Evolutionary conservation across 2,329 filamentous ascomycete genomes (phyloP).

Genomic region (Byssothecium circinans): DNA sequence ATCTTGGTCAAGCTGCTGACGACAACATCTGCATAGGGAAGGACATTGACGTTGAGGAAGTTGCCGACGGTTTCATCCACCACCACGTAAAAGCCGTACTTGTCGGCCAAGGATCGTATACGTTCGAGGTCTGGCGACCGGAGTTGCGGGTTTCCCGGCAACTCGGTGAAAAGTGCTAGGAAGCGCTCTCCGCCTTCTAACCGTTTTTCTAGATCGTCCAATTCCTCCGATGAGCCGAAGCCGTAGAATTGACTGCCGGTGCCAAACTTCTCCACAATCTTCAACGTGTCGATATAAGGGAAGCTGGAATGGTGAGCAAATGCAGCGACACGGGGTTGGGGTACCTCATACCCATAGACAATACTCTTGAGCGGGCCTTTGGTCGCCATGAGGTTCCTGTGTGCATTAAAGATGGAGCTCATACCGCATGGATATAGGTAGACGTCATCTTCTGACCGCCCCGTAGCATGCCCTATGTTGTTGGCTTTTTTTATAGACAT

Average conservation of each 20-base stretch:
- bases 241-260: slow-evolving; percentile 89
- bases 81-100: slow-evolving; percentile 85
- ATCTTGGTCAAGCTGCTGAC: slow-evolving; percentile 96
- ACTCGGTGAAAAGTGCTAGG: slow-evolving; percentile 88
- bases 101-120: slow-evolving; percentile 77
- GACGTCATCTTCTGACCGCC: slow-evolving; percentile 81
- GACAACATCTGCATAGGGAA: slow-evolving; percentile 85
- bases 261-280: slow-evolving; percentile 92
- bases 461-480: slow-evolving; percentile 52
- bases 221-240: slow-evolving; percentile 71
- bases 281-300: slow-evolving; percentile 94
- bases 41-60: slow-evolving; percentile 91
- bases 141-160: slow-evolving; percentile 88
- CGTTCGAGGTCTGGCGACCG: slow-evolving; percentile 79
- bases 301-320: slow-evolving; percentile 54
- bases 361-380: slow-evolving; percentile 73
- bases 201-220: slow-evolving; percentile 78
- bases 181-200: slow-evolving; percentile 73
- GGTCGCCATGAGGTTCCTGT: slow-evolving; percentile 69
- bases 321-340: not conserved
- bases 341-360: slow-evolving; percentile 67
- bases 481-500: slow-evolving; percentile 52
- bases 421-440: slow-evolving; percentile 89
- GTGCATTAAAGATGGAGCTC: slow-evolving; percentile 91
- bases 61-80: slow-evolving; percentile 97